phyloP scores from a whole-genome alignment of 1,284 basidiomycete species.

The Macrocystidia cucumis region DNA sequence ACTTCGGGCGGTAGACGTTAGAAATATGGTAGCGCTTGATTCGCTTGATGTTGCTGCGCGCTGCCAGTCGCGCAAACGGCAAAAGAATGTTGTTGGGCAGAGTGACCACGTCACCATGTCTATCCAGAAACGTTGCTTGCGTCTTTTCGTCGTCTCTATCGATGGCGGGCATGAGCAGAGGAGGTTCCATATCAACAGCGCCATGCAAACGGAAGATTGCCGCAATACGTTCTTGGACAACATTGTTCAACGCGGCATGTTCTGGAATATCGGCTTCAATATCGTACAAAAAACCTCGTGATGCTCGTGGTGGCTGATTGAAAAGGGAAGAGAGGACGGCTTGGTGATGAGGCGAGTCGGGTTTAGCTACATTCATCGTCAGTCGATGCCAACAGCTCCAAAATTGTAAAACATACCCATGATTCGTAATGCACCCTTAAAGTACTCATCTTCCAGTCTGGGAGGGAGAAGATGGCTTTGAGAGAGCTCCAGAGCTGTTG shows the following conservation, averaged over 20 bases:
- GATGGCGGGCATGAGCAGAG: conserved; percentile 72
- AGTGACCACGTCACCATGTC: conserved; percentile 75
- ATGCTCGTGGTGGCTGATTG: conserved; percentile 57
- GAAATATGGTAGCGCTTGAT: conserved; percentile 90
- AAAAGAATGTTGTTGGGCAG: conserved; percentile 75
- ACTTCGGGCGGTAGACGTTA: conserved; percentile 65
- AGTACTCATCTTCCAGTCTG: conserved; percentile 77
- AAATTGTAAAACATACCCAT: conserved; percentile 47
- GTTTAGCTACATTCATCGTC: conserved; percentile 40
- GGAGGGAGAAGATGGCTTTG: conserved; percentile 74
- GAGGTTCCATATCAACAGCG: conserved; percentile 81
- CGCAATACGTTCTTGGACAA: conserved; percentile 72
- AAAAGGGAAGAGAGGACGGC: conserved; percentile 67
- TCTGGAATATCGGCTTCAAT: conserved; percentile 62
- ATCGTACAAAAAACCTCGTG: conserved; percentile 78
- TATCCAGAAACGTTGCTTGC: conserved; percentile 72
- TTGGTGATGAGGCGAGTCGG: conserved; percentile 68
- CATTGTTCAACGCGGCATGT: conserved; percentile 67
- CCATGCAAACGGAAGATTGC: conserved; percentile 84
- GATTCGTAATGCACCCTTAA: conserved; percentile 71
- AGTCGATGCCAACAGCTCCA: conserved; percentile 2
- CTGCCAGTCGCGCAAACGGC: conserved; percentile 83
- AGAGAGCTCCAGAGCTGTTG: conserved; percentile 80
- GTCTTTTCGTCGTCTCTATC: conserved; percentile 53
- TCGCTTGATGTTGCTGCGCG: conserved; percentile 62